Base-by-base conservation (phyloP, 768 basidiomycete genomes). In the Arthromyces matolae region DNA sequence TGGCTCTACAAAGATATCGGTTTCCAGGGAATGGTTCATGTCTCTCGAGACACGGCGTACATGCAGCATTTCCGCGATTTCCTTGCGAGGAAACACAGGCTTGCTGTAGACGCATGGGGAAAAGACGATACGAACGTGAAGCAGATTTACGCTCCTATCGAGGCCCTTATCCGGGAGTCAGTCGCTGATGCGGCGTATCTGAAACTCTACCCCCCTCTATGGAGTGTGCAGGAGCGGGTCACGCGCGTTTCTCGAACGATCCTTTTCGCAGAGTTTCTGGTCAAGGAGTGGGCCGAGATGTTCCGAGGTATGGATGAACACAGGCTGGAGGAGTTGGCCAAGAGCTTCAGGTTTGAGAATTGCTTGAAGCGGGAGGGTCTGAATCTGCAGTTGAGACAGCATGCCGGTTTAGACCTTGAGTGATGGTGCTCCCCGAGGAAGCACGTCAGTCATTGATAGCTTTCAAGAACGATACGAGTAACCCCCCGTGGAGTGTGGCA, bases 1-100 rank as follows among this genome's bases (percentile, higher is more conserved):
- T 91, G 90, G 89, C 66, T 89, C 18, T 92, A 86, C 77, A 92
- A 86, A 57, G 85, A 87, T 56, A 85, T 87, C 53, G 86, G 86
- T n/a, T 85, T 84, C 73, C 85, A 88, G 66, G 89, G 89, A 22
- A 89, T 91, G 86, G 83, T 86, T 22, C 78, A 86, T 63, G 71
- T 83, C 55, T 75, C 77, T 13, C 72, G 70, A 14, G 77, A 82
- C 7, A 82, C 88, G 7, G 74, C 84, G 3, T 92, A 89, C 68
- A 83, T 83, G 73, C 76, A 68, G 41, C 78, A 84, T 37, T 76
- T 91, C 67, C 64, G 70, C 37, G 69, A 77, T 32, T 89, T 89
- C 70, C 73, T 89, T 41, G 77, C 75, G 39, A 88, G 84, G 68
- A 91, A 92, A 65, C 82, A 89, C 64, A 76, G 79, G 8, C 77